Conservation (phyloP, 768 basidiomycete genomes). For the Pseudohyphozyma bogoriensis region DNA sequence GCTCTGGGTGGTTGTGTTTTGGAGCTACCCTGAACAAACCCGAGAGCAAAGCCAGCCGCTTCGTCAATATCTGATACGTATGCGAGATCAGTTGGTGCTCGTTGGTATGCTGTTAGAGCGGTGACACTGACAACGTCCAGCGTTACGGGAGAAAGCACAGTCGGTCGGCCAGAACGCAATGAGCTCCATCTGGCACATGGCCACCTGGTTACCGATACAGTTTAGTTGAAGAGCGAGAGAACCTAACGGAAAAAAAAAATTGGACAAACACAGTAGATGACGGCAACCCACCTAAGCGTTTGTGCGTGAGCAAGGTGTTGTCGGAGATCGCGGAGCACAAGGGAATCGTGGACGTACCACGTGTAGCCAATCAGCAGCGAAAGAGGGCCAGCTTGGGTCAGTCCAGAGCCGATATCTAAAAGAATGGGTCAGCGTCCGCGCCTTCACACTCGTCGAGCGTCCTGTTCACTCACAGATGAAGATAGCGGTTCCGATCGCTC, state of each 20-base stretch:
- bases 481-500: background rate
- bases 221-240: slow-evolving; percentile 43
- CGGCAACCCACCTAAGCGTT: background rate
- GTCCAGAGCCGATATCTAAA: background rate
- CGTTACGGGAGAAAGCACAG: slow-evolving; percentile 42
- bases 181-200: slow-evolving; percentile 23
- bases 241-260: slow-evolving; percentile 42
- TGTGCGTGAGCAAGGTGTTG: too few species aligned
- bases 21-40: too few species aligned
- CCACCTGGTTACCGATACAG: slow-evolving; percentile 37
- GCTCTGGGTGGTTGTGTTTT: too few species aligned
- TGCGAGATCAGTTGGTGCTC: background rate
- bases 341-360: too few species aligned
- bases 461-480: background rate
- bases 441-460: too few species aligned
- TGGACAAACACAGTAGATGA: slow-evolving; percentile 43
- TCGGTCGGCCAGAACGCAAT: slow-evolving; percentile 35
- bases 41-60: slow-evolving; percentile 23
- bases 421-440: too few species aligned
- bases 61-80: slow-evolving; percentile 3
- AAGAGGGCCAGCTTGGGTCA: background rate
- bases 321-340: too few species aligned
- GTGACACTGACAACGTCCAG: slow-evolving; percentile 36
- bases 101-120: background rate
- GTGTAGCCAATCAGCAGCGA: too few species aligned